Conservation (phyloP, 1,284 basidiomycete species). For the Ceratobasidium sp. region DNA sequence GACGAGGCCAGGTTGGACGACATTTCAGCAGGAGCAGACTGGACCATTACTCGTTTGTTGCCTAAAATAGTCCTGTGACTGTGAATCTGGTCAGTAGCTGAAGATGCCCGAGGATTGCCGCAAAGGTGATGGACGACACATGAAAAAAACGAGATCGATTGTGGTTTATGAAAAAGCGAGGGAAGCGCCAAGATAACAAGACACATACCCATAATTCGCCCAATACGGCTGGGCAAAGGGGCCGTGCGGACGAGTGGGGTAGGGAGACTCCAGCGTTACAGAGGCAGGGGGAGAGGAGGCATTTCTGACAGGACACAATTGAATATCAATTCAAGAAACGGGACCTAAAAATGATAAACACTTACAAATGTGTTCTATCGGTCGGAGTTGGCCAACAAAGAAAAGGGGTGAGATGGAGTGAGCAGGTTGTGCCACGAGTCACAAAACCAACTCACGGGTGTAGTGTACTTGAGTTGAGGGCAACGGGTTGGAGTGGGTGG, state of each 20-base stretch:
- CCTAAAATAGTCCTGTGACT: conserved; percentile 20
- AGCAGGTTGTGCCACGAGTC: not conserved
- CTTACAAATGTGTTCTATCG: conserved; percentile 28
- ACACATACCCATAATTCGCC: conserved; percentile 38
- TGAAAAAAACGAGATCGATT: conserved; percentile 18
- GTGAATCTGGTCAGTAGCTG: not conserved
- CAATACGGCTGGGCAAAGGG: conserved; percentile 37
- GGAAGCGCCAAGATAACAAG: conserved; percentile 34
- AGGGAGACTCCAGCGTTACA: conserved; percentile 4
- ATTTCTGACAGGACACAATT: conserved; percentile 11
- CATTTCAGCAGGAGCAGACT: not conserved
- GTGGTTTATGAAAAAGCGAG: conserved; percentile 17
- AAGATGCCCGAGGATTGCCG: not conserved
- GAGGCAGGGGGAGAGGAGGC: conserved; percentile 18
- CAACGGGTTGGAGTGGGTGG: conserved; percentile 28
- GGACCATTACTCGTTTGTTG: conserved; percentile 7
- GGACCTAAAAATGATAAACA: conserved; percentile 38
- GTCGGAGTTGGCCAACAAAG: conserved; percentile 22
- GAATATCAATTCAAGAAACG: conserved; percentile 26
- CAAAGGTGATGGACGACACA: not conserved
- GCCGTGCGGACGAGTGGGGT: conserved; percentile 22
- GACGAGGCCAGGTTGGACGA: conserved; percentile 2
- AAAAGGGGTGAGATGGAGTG: not conserved
- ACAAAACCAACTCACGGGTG: conserved; percentile 15
- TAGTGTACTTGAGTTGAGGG: conserved; percentile 23